Conservation (phyloP, 75 land plant species). For the Sequoiadendron giganteum region DNA sequence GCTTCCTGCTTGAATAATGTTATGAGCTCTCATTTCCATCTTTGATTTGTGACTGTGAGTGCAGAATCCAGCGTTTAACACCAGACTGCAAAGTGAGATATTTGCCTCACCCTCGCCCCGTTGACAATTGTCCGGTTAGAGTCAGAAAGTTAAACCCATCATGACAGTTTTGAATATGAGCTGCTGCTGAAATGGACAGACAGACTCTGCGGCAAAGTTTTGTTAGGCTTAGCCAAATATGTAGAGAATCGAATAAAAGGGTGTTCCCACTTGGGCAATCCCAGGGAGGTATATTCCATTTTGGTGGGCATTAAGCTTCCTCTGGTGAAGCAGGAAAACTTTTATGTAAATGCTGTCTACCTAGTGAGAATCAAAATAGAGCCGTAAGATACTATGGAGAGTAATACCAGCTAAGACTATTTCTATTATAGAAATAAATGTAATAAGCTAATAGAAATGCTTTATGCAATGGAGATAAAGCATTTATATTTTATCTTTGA, state of each 20-base stretch:
- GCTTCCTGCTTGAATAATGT: background rate
- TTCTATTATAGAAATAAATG: background rate
- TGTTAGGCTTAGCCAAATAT: background rate
- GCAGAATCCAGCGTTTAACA: slow-evolving; percentile 43
- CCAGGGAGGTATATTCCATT: background rate
- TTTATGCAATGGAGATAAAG: background rate
- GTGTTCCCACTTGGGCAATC: background rate
- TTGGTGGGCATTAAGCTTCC: background rate
- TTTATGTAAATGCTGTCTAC: background rate
- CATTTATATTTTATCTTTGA: background rate
- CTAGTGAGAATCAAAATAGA: background rate
- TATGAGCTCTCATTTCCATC: background rate
- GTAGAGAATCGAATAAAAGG: background rate
- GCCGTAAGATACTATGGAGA: background rate
- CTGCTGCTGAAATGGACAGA: background rate
- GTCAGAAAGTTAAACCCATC: slow-evolving; percentile 20
- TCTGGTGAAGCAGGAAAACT: background rate
- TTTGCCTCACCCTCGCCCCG: slow-evolving; percentile 72
- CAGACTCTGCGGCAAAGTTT: background rate
- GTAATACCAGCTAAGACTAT: background rate
- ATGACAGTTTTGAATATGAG: background rate
- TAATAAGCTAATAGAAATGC: background rate
- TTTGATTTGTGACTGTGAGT: background rate
- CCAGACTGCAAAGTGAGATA: slow-evolving; percentile 42
- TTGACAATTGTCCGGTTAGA: slow-evolving; percentile 59